Base-by-base conservation (phyloP, 441 rosid species). In the Biscutella auriculata region DNA sequence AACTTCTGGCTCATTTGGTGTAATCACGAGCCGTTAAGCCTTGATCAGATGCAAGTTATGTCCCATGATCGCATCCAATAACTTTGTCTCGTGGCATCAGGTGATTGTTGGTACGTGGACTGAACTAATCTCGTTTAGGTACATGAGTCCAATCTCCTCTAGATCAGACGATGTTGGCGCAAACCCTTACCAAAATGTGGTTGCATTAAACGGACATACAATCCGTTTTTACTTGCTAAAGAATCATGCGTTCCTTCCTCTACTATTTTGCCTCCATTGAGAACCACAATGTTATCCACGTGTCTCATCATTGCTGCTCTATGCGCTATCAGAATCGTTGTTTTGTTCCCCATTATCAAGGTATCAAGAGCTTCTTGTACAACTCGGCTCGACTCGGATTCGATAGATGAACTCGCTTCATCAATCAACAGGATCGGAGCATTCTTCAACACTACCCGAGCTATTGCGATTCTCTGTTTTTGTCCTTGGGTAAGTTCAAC, bases 311-410 rank as follows among this genome's bases (percentile, higher is more conserved):
- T 94, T 13, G 96, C 97, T 2, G 85, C 88, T 76, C 99, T 82
- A 66, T 94, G 99, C 54, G 99, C 97, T 73, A 94, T 84, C 75
- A 94, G 67, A 66, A 94, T 82, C 51, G 97, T 85, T 29, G 99
- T 94, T 73, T 90, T 90, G 72, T 90, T 90, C 47, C 97, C 99
- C 97, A 94, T 87, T 61, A 88, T 79, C 61, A 94, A 76, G 0
- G 94, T 94, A 66, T 94, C 96, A 2, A 94, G 89, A 51, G 97
- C 99, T 76, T 94, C 99, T 68, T 94, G 99, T 46, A 94, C 95
- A 56, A 94, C 97, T 48, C 96, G 82, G 64, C 96, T 90, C 1
- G 97, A 94, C 70, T 94, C 97, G 0, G 99, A 90, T 68, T 94
- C 99, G 1, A 94, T 82, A 23, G 95, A 78, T 2, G 96, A 90